Base-by-base conservation (phyloP, 331 rosid genomes). In the Prunus yedoensis region DNA sequence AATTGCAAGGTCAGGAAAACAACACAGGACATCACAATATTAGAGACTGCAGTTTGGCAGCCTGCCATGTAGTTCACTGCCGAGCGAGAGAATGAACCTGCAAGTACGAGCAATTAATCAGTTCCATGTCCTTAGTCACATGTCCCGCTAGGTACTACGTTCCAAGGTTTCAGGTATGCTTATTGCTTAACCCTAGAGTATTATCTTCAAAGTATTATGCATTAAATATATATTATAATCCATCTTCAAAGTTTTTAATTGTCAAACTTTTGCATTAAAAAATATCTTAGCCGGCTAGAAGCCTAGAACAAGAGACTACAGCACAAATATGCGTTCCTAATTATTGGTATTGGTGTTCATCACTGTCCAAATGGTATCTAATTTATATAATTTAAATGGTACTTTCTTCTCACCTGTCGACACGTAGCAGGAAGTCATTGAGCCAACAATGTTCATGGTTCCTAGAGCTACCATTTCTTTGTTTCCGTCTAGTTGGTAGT, bases 391-490 rank as follows among this genome's bases (percentile, higher is more conserved):
- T 18, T 51, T 12, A 35, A 10, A 15, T 41, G 10, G 63, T 18
- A 56, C 21, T 74, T 61, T 51, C 4, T 56, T 80, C 91, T 89
- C 80, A 94, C 99, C 97, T 46, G 99, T 94, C 47, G 99, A 84
- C 20, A 92, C 97, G 76, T 94, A 94, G 87, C 97, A 94, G 52
- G 99, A 94, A 77, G 97, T 89, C 93, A 92, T 83, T 1, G 99
- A 94, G 60, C 97, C 97, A 65, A 90, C 89, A 65, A 94, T 80
- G 66, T 94, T 94, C 99, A 94, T 94, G 65, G 91, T 77, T 80
- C 99, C 99, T 72, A 94, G 76, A 30, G 97, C 99, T 46, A 94
- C 88, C 99, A 94, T 94, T 92, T 94, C 97, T 83, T 86, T 94
- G 97, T 94, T 94, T 76, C 99, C 99, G 58, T 94, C 97, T 7